Base-by-base conservation (phyloP, 305 asterid genomes). In the Fraxinus dipetala region DNA sequence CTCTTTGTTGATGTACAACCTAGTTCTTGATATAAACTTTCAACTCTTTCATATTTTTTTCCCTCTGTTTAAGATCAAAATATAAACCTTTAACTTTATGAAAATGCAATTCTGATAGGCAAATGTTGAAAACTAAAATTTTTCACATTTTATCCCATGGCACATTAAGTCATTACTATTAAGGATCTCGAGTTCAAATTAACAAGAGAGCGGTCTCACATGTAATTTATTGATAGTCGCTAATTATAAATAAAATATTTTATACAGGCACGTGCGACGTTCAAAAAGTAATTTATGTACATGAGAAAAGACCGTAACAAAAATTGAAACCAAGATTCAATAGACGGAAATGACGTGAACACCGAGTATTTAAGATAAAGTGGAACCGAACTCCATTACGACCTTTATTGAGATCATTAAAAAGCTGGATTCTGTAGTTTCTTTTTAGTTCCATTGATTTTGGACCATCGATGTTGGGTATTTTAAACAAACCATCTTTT, bases 381-480 rank as follows among this genome's bases (percentile, higher is more conserved):
- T 43, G n/a, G 54, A 43, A 11, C 16, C 3, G 3, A 45, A 2
- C 56, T 45, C 56, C n/a, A 45, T 13, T 45, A 3, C 56, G 2
- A 45, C 1, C 56, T 45, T 45, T 45, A 45, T 35, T 51, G 72
- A 63, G 61, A 83, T 83, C 83, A 83, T 83, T 65, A 54, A 32
- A 83, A 78, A 78, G 65, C 10, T 73, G 72, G 75, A 70, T 32
- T 35, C 80, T 59, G 75, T 22, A 77, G 76, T 31, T 56, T 61
- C 63, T 8, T 43, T 77, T 67, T 73, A 67, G 35, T 67, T 67
- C 74, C 7, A 80, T 80, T 65, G 67, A 81, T 75, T 83, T 83
- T 83, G 82, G 56, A 61, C 84, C 80, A 82, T 79, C 84, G n/a
- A 40, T 76, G 26, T 76, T 24, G 69, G 43, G 79, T 10, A 76